Base-by-base conservation (phyloP, 164 flowering plant genomes). In the Umbilicus rupestris region DNA sequence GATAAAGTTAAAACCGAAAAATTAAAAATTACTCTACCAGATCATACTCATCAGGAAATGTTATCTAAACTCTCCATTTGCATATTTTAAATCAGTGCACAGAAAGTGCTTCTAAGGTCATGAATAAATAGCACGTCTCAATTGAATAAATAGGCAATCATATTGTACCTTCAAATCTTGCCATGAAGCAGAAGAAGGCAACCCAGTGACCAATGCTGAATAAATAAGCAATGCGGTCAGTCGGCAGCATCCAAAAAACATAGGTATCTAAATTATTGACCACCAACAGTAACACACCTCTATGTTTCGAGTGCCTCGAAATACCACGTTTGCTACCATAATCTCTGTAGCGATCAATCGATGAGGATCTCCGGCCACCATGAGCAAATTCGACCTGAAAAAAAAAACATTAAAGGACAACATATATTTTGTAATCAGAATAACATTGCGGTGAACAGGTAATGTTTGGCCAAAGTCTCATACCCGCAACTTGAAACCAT, bases 141-240 rank as follows among this genome's bases (percentile, higher is more conserved):
- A 65, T 7, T 15, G 26, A 37, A 6, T 42, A 15, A 6, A 41
- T 29, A 44, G 11, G 9, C 37, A 1, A 31, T 22, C 1, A 28
- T 1, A n/a, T 1, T 75, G 72, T 45, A 85, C 92, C 87, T 87
- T 87, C 64, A 87, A 74, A 75, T 87, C 92, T 78, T 87, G 92
- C 92, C 92, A 87, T 22, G 92, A 87, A 55, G 92, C 89, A 77
- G 89, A 85, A 64, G 80, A 67, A 29, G 92, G 92, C 26, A 87
- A 76, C 28, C 89, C 89, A 71, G 87, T 75, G 52, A 87, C 83
- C 68, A 79, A 16, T 20, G 85, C 92, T 87, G 77, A 71, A 69
- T 14, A n/a, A 68, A 12, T 50, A 39, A n/a, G 65, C 47, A 45
- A 31, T 30, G 15, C 33, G 39, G 35, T 57, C 3, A 44, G 33